These are phyloP conservation scores for Vinca major DNA, from an alignment of 305 asterid species.

Conservation along the genomic window DNA sequence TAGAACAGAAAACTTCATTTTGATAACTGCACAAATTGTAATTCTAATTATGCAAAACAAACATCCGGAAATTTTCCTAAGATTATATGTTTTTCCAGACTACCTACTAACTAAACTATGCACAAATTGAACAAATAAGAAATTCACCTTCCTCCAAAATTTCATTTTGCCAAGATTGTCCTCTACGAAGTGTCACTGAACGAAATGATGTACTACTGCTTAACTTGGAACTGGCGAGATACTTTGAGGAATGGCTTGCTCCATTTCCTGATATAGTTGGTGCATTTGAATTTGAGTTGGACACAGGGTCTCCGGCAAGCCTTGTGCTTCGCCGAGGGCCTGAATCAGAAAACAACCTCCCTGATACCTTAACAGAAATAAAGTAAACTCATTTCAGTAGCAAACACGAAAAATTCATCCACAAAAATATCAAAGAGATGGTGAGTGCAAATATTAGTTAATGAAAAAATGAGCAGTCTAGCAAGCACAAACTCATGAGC, in stretches of 20 bases:
- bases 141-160: conserved; percentile 61
- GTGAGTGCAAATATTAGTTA: background rate
- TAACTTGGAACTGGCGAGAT: conserved; percentile 53
- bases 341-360: conserved; percentile 88
- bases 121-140: conserved; percentile 4
- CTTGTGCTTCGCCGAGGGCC: conserved; percentile 87
- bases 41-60: background rate
- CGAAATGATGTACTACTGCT: conserved; percentile 53
- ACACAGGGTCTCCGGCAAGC: conserved; percentile 68
- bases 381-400: conserved; percentile 18
- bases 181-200: conserved; percentile 55
- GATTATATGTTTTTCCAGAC: background rate
- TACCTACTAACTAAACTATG: conserved; percentile 4
- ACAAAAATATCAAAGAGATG: background rate
- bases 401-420: conserved; percentile 1
- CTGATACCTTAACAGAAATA: conserved; percentile 64
- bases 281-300: conserved; percentile 39
- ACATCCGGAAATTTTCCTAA: background rate
- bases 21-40: background rate
- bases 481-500: background rate
- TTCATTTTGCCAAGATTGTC: conserved; percentile 58
- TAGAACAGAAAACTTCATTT: background rate
- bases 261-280: conserved; percentile 59
- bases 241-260: conserved; percentile 52
- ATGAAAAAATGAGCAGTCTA: conserved; percentile 2